Conservation (phyloP, 73 alveolate species). For the Tetrahymena thermophila region DNA sequence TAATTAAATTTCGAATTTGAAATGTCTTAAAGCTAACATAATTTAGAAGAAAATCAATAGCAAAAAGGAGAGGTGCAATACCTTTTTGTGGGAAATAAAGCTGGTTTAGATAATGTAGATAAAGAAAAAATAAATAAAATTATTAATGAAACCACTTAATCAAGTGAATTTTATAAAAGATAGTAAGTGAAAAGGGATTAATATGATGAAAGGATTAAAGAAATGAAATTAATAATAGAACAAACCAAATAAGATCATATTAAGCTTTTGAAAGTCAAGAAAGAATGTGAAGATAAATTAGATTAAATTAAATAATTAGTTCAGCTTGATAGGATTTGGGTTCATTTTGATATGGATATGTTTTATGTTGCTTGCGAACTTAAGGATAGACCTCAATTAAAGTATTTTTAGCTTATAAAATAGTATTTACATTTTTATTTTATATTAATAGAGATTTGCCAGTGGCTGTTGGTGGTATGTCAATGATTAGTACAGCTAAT, state of each 20-base stretch:
- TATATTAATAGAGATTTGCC: constrained; percentile 65
- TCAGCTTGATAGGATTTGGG: constrained; percentile 72
- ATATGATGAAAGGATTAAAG: constrained; percentile 27
- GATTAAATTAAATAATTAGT: constrained; percentile 7
- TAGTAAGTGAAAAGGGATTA: constrained; percentile 40
- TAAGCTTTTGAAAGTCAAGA: constrained; percentile 8
- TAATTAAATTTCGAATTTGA: neutral
- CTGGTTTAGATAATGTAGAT: constrained; percentile 71
- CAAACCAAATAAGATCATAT: constrained; percentile 31
- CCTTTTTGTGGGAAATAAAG: constrained; percentile 49
- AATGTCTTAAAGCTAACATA: neutral
- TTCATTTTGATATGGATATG: constrained; percentile 99
- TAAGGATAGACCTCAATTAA: constrained; percentile 88
- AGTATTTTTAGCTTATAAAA: neutral
- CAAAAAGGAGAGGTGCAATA: neutral
- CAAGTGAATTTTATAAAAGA: constrained; percentile 58
- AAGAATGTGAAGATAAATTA: constrained; percentile 11
- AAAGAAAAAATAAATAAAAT: constrained; percentile 50
- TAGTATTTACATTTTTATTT: neutral
- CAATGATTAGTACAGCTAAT: constrained; percentile 95
- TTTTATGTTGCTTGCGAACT: constrained; percentile 99
- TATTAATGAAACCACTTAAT: constrained; percentile 70
- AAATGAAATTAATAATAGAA: constrained; percentile 47
- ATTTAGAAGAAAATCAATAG: neutral
- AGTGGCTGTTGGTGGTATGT: constrained; percentile 93